These are phyloP conservation scores for Hypoxylon sp. DNA, from an alignment of 2,329 filamentous ascomycete species.

Conservation along the genomic window DNA sequence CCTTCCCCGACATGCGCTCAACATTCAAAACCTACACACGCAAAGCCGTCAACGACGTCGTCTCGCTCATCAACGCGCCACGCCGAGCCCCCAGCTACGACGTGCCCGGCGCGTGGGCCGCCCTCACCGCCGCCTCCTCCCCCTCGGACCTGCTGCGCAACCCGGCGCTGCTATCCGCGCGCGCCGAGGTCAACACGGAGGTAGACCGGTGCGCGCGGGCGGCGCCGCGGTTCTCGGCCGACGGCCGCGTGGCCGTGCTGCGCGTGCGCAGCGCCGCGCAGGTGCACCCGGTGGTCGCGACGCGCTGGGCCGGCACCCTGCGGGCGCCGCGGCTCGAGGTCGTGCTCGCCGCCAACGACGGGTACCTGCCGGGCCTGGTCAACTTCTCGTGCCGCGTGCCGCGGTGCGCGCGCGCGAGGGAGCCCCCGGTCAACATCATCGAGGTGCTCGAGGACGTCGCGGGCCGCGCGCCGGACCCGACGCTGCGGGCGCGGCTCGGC, in stretches of 20 bases:
- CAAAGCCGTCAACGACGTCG: constrained; percentile 68
- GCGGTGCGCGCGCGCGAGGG: constrained; percentile 59
- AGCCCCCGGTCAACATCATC: constrained; percentile 70
- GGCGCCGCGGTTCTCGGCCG: constrained; percentile 68
- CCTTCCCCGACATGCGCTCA: constrained; percentile 70
- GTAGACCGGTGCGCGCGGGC: constrained; percentile 68
- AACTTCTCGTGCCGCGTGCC: constrained; percentile 73
- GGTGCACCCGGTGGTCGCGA: constrained; percentile 72
- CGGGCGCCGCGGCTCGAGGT: constrained; percentile 67
- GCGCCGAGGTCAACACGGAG: constrained; percentile 66
- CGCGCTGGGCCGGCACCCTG: constrained; percentile 69
- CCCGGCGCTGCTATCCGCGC: constrained; percentile 58
- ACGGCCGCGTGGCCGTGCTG: constrained; percentile 69
- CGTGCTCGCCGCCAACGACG: constrained; percentile 71
- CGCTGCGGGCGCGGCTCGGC: constrained; percentile 59
- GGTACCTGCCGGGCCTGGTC: constrained; percentile 68
- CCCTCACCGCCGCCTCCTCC: constrained; percentile 57
- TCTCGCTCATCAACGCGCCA: constrained; percentile 71
- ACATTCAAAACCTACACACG: constrained; percentile 68
- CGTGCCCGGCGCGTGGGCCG: constrained; percentile 67
- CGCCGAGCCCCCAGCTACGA: constrained; percentile 67
- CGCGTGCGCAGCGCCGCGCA: constrained; percentile 67
- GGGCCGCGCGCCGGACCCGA: constrained; percentile 49
- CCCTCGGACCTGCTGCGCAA: constrained; percentile 62
- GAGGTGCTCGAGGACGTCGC: constrained; percentile 62